A percentile compares a stretch with the other conserved stretches of the same genome.
Evolutionary conservation across 1,284 basidiomycete genomes (phyloP).

Genomic region (Lentinus polychrous): DNA sequence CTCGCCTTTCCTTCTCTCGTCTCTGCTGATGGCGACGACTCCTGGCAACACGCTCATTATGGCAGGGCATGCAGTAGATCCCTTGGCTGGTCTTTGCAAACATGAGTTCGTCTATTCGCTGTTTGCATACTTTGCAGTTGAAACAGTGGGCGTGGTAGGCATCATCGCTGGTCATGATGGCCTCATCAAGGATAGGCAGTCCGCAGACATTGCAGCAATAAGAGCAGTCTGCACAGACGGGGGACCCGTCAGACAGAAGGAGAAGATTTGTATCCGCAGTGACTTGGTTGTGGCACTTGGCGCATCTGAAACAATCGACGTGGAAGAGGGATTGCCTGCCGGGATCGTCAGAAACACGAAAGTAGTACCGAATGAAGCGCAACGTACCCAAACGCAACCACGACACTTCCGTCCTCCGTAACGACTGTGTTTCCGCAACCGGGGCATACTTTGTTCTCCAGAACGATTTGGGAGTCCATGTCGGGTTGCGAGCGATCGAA

Average conservation of each 20-base stretch:
- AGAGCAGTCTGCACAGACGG: slow-evolving; percentile 95
- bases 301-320: slow-evolving; percentile 79
- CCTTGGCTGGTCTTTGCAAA: slow-evolving; percentile 98
- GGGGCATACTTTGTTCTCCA: slow-evolving; percentile 68
- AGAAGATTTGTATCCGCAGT: slow-evolving; percentile 94
- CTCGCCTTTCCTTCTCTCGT: slow-evolving; percentile 59
- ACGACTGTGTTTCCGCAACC: slow-evolving; percentile 83
- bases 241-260: slow-evolving; percentile 92
- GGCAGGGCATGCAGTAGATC: slow-evolving; percentile 98
- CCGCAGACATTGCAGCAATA: slow-evolving; percentile 94
- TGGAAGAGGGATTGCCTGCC: slow-evolving; percentile 76
- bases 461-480: slow-evolving; percentile 18
- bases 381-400: slow-evolving; percentile 85
- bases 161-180: slow-evolving; percentile 98
- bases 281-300: slow-evolving; percentile 74
- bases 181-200: slow-evolving; percentile 90
- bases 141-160: slow-evolving; percentile 99
- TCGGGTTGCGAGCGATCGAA: not conserved
- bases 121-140: slow-evolving; percentile 92
- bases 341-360: slow-evolving; percentile 10
- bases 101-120: slow-evolving; percentile 94
- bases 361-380: not conserved
- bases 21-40: slow-evolving; percentile 85
- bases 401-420: slow-evolving; percentile 78
- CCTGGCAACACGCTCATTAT: slow-evolving; percentile 92